Conservation (phyloP, 768 basidiomycete species). For the Tulasnella sp. region DNA sequence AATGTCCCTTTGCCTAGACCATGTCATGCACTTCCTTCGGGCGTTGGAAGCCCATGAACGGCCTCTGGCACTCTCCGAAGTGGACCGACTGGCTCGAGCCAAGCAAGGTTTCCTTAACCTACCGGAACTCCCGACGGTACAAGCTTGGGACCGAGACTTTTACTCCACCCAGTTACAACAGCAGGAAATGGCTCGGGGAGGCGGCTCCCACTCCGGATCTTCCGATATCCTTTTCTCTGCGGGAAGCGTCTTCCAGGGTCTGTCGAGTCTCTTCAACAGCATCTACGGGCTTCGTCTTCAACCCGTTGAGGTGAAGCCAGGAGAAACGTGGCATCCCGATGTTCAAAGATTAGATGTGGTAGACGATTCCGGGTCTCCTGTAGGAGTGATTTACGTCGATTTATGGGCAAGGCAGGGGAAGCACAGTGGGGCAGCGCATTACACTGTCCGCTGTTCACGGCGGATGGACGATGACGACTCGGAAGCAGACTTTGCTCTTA, state of each 20-base stretch:
- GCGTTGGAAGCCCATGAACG: constrained; percentile 76
- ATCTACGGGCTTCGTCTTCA: constrained; percentile 77
- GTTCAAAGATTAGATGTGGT: constrained; percentile 92
- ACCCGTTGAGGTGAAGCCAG: constrained; percentile 61
- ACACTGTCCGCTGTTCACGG: constrained; percentile 92
- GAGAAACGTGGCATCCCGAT: constrained; percentile 85
- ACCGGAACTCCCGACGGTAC: constrained; percentile 51
- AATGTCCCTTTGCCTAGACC: constrained; percentile 47
- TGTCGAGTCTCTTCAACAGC: constrained; percentile 82
- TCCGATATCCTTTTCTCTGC: constrained; percentile 48
- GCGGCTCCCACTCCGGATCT: background rate
- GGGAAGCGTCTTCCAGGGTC: constrained; percentile 86
- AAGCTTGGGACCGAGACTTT: constrained; percentile 97
- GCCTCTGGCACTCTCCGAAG: constrained; percentile 69
- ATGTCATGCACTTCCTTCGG: constrained; percentile 81
- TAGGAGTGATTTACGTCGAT: constrained; percentile 96
- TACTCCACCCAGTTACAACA: constrained; percentile 61
- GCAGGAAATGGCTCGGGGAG: background rate
- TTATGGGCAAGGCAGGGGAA: constrained; percentile 83
- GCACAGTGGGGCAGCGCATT: constrained; percentile 89
- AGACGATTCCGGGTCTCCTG: constrained; percentile 77
- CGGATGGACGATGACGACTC: constrained; percentile 89
- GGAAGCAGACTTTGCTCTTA: constrained; percentile 51
- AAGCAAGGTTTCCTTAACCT: constrained; percentile 67
- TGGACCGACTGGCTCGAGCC: constrained; percentile 53